These are phyloP conservation scores for Eurotiales sp. DNA, from an alignment of 2,329 filamentous ascomycete species.

Conservation along the genomic window DNA sequence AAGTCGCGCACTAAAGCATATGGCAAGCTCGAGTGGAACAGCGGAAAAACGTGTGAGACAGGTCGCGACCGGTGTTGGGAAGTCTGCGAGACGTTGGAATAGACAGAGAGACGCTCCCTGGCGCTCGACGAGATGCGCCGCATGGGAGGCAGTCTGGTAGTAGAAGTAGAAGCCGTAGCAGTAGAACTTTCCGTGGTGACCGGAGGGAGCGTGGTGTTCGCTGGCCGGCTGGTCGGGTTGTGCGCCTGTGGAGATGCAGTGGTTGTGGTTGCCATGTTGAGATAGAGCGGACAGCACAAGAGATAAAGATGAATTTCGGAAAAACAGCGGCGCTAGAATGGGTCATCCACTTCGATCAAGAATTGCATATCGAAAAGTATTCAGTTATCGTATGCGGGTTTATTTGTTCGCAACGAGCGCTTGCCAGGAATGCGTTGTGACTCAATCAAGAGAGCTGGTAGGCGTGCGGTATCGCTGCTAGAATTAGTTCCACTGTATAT, in stretches of 20 bases:
- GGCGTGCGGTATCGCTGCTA: too few relatives aligned
- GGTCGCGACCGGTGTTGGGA: conserved; percentile 66
- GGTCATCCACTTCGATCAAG: conserved; percentile 6
- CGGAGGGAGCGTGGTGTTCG: conserved; percentile 4
- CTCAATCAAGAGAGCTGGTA: too few relatives aligned
- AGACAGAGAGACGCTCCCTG: conserved; percentile 78
- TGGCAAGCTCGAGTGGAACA: conserved; percentile 77
- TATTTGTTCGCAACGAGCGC: conserved; percentile 6
- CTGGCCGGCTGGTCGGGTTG: background rate
- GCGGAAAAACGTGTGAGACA: conserved; percentile 73
- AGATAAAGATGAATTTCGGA: background rate
- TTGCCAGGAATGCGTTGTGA: too few relatives aligned
- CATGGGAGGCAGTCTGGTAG: conserved; percentile 57
- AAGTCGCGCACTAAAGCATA: conserved; percentile 96
- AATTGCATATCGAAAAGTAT: conserved; percentile 9
- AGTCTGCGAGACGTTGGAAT: conserved; percentile 65
- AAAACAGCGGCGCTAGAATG: background rate
- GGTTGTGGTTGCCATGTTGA: conserved; percentile 8
- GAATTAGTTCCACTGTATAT: too few relatives aligned
- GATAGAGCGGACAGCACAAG: background rate
- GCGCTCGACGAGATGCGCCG: conserved; percentile 72
- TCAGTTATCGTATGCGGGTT: background rate
- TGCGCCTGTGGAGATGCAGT: conserved; percentile 9
- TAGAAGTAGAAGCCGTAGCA: conserved; percentile 50
- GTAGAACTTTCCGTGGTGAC: conserved; percentile 32